Evolutionary conservation across 2,329 filamentous ascomycete species (phyloP).

Genomic region (Pseudogymnoascus sp.): DNA sequence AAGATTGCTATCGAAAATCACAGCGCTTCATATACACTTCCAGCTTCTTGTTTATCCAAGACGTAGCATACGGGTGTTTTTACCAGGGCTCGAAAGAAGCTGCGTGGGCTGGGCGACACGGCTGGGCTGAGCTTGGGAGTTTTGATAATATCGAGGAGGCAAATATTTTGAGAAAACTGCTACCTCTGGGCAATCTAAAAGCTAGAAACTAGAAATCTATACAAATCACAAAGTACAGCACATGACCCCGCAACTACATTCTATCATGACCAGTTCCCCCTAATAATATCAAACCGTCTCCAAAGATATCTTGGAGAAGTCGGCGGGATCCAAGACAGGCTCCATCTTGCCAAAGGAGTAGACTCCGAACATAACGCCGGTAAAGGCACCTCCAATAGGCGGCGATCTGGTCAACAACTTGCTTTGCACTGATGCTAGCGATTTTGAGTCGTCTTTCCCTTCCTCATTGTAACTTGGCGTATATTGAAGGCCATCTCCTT

Average conservation of each 20-base stretch:
- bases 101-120: slow-evolving; percentile 5
- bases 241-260: neutral
- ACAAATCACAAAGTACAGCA: neutral
- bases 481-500: slow-evolving; percentile 9
- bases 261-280: neutral
- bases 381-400: slow-evolving; percentile 17
- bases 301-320: slow-evolving; percentile 12
- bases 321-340: slow-evolving; percentile 17
- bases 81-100: slow-evolving; percentile 13
- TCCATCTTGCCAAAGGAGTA: slow-evolving; percentile 19
- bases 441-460: neutral
- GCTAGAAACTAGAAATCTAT: neutral
- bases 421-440: slow-evolving; percentile 3
- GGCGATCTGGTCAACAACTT: slow-evolving; percentile 16
- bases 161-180: slow-evolving; percentile 8
- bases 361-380: slow-evolving; percentile 18
- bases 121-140: neutral
- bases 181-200: neutral
- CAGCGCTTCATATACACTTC: slow-evolving; percentile 13
- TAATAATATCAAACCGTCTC: neutral
- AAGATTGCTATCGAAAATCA: slow-evolving; percentile 12
- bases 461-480: neutral
- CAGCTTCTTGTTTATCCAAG: slow-evolving; percentile 10
- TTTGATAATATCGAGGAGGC: slow-evolving; percentile 9
- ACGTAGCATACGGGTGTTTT: slow-evolving; percentile 15